Percentiles rank a stretch among this genome's conserved stretches.
These are phyloP conservation scores for Colletotrichum godetiae DNA, from an alignment of 2,329 filamentous ascomycete genomes.

Conservation along the genomic window DNA sequence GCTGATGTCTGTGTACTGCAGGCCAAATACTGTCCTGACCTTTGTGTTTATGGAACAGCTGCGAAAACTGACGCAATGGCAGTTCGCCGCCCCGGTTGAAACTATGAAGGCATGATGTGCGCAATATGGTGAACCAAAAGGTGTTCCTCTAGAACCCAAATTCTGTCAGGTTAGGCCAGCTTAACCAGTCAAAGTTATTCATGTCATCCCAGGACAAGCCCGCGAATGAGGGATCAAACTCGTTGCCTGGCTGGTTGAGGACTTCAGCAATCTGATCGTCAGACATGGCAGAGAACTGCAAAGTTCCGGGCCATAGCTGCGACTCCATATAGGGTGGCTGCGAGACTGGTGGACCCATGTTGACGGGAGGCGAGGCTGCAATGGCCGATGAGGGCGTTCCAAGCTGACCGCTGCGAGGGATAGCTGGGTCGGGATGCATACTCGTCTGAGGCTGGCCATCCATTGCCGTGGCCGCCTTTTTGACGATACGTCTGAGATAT, in stretches of 20 bases:
- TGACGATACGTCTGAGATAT: constrained; percentile 57
- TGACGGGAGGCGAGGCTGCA: constrained; percentile 22
- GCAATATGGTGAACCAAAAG: not conserved
- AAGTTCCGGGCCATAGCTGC: constrained; percentile 58
- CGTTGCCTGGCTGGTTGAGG: constrained; percentile 70
- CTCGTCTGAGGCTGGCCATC: constrained; percentile 22
- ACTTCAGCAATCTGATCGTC: constrained; percentile 76
- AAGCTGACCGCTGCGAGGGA: constrained; percentile 15
- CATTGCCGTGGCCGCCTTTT: constrained; percentile 46
- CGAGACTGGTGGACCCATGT: constrained; percentile 38
- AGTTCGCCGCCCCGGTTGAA: constrained; percentile 23
- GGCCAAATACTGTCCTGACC: constrained; percentile 57
- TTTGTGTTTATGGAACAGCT: constrained; percentile 60
- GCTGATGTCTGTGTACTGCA: constrained; percentile 38
- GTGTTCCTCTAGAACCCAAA: constrained; percentile 45
- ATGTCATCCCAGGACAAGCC: constrained; percentile 70
- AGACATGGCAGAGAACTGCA: constrained; percentile 77
- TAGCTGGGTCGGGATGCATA: constrained; percentile 3
- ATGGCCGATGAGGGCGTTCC: constrained; percentile 19
- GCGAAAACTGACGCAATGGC: constrained; percentile 43
- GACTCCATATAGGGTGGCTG: constrained; percentile 42
- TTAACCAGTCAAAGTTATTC: constrained; percentile 68
- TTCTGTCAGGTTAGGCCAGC: constrained; percentile 57
- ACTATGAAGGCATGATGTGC: constrained; percentile 27
- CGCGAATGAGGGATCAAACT: constrained; percentile 65